Evolutionary conservation across 345 rosid species (phyloP), one percentile per base, ranked within the genome.

Genomic region (Salix arbutifolia): DNA sequence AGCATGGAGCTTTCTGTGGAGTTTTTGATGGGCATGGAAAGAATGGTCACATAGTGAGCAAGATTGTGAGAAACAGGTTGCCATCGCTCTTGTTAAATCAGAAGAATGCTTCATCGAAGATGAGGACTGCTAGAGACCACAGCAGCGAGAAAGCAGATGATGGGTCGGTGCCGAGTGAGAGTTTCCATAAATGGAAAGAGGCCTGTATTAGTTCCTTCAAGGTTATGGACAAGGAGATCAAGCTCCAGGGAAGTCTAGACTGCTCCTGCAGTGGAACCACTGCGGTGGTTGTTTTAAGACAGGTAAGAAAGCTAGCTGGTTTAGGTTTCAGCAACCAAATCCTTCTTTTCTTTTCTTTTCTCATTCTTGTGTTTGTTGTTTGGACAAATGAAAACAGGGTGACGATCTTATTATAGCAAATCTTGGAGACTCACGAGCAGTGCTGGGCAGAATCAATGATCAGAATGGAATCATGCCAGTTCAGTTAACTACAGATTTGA

Each of bases 21-120:
- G 97, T 94, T 28, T 92, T 91, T 79, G 98, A 94, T 76, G 98
- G 98, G 21, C 97, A 94, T 82, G 98, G 98, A 83, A 85, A 83
- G 73, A 89, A 81, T 61, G 98, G 98, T 71, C 92, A 91, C 17
- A 21, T 80, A 0, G 88, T 91, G 71, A 91, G 97, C 88, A 90
- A 86, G 80, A 80, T 79, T 46, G 97, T 90, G 33, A 88, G 91
- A 69, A 86, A 90, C 46, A 84, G 84, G 31, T 83, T 91, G 83
- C 90, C 97, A 46, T 78, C 88, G 3, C 85, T 89, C 25, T 25
- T 94, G 58, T 81, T 92, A 21, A 76, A 72, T 80, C 91, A 87
- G 17, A 91, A 73, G 85, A 87, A 81, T 68, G 81, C 86, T 31
- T 70, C 84, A 12, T 71, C 82, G 40, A 80, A 65, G 33, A 67